These are phyloP conservation scores for Anthracocystis walkeri DNA, from an alignment of 1,284 basidiomycete genomes.

Conservation along the genomic window DNA sequence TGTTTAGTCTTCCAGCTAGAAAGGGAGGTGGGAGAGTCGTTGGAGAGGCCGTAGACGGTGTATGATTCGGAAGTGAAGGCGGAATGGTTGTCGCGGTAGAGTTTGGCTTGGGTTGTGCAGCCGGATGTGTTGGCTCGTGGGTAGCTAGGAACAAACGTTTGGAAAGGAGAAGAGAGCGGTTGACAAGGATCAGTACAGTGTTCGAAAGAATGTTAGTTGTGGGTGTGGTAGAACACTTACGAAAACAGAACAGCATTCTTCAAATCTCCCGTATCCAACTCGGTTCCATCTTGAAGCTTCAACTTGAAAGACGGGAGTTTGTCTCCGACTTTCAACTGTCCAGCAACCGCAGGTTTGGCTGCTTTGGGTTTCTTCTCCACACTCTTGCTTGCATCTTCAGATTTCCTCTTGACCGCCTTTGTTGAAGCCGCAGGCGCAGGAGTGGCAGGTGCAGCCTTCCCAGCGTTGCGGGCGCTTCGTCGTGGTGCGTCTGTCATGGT, in stretches of 20 bases:
- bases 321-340: conserved; percentile 78
- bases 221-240: background rate
- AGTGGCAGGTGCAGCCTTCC: conserved; percentile 23
- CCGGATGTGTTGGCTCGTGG: conserved; percentile 58
- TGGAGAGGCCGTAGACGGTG: conserved; percentile 85
- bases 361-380: conserved; percentile 36
- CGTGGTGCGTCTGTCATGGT: conserved; percentile 21
- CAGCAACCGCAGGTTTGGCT: conserved; percentile 35
- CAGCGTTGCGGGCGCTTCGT: conserved; percentile 37
- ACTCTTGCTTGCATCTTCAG: background rate
- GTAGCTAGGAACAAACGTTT: conserved; percentile 28
- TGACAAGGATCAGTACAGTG: too few relatives aligned
- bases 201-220: conserved; percentile 65
- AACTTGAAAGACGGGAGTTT: conserved; percentile 80
- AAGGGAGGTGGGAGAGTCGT: conserved; percentile 82
- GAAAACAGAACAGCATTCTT: conserved; percentile 50
- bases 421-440: conserved; percentile 10
- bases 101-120: conserved; percentile 62
- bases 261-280: conserved; percentile 18
- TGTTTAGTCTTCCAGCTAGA: conserved; percentile 73
- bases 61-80: conserved; percentile 80
- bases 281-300: conserved; percentile 70
- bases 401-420: conserved; percentile 14
- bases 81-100: conserved; percentile 79
- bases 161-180: background rate